Base-by-base conservation (phyloP, 1,139 yeast species). In the Meyerozyma guilliermondii region DNA sequence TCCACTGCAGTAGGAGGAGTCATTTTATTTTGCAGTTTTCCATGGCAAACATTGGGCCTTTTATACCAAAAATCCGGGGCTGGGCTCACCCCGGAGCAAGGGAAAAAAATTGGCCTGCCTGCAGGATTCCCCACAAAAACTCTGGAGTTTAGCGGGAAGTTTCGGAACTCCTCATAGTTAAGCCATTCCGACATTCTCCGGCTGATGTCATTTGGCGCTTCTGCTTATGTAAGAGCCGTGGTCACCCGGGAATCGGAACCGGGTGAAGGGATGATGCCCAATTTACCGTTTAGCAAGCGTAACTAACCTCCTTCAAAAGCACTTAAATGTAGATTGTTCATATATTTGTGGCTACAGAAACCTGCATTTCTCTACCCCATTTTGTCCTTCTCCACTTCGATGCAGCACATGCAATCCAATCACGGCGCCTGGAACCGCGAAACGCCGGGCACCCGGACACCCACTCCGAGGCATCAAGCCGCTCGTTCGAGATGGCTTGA, bases 1-100 rank as follows among this genome's bases (percentile, higher is more conserved):
- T 68, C 74, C 53, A 68, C 67, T 50, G 76, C 76, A 49, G 74
- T 63, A 38, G 78, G 78, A 59, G 77, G 76, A 55, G 66, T 58
- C 77, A 71, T 71, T 31, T 45, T 62, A 38, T 11, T 18, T 10
- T 33, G 24, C 24, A 33, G 24, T 10, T 10, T 18, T 3, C 24
- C 11, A 9, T 5, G 7, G 24, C 13, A 20, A 18, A 8, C 16
- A 5, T n/a, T 4, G 36, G 36, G n/a, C 36, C 36, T 33, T 33
- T 33, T 33, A 33, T 33, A 33, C 36, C 11, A 11, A 11, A n/a
- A 10, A 33, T 10, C 23, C 13, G 24, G 16, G 23, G 10, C 24
- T 20, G 36, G 36, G 23, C 8, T 20, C 7, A 33, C 36, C 36
- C 36, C 36, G 36, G 36, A 17, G 36, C 36, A 33, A 33, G 7